Base-by-base conservation (phyloP, 164 flowering plant genomes). In the Vitis labrusca region DNA sequence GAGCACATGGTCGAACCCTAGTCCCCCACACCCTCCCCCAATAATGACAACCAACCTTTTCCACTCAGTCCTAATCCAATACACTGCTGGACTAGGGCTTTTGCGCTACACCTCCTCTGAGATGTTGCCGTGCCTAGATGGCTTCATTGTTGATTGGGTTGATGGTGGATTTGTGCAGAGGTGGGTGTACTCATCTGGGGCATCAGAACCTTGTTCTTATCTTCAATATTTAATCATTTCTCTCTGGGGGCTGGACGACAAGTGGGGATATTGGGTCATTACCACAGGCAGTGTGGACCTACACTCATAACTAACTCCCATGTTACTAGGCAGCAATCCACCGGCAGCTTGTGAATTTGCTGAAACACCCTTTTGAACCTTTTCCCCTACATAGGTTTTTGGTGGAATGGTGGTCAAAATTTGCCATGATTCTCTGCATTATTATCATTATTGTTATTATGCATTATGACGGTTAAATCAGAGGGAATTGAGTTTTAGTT, bases 1-100 rank as follows among this genome's bases (percentile, higher is more conserved):
- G 48, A 44, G 65, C 65, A 27, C 65, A 63, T 57, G 56, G 56
- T 15, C 7, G n/a, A 53, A 14, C n/a, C 56, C 14, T 53, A 12
- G n/a, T 53, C 56, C 56, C 56, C 56, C 27, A 23, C 27, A 23
- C 27, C 14, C 14, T 14, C 7, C 44, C 5, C 44, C 56, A 53
- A 53, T 53, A 13, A 53, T 53, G n/a, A 53, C n/a, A 5, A 5
- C 56, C 56, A 13, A 14, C 56, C 6, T 13, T 14, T 53, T 53
- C n/a, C 14, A 11, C n/a, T n/a, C 56, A 13, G 1, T 5, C 56
- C n/a, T n/a, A 0, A 14, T 37, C 44, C 44, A 53, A 13, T 53
- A 13, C 56, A 10, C 27, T 53, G n/a, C 56, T 53, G 15, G 3
- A 1, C 56, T 15, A 53, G 56, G n/a, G 56, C n/a, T 5, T 12